phyloP scores from a whole-genome alignment of 371 early-diverging fungal species.

The Mortierella sp. region DNA sequence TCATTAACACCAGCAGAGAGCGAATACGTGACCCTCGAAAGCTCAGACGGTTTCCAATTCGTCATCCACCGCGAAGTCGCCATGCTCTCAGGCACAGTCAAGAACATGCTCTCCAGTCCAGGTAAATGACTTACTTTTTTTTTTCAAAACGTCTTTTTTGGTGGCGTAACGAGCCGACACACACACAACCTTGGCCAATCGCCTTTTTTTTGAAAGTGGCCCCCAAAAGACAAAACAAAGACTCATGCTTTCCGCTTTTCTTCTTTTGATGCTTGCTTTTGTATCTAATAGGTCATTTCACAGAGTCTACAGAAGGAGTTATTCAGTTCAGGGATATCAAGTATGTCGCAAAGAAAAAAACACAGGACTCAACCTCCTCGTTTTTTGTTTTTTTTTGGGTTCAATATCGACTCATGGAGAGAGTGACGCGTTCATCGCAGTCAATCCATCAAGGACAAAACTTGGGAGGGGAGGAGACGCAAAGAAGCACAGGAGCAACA shows the following conservation, averaged over 20 bases:
- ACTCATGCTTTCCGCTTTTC: neutral
- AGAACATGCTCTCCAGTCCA: conserved; percentile 91
- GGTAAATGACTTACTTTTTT: no score
- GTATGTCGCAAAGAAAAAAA: conserved; percentile 63
- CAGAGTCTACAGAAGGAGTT: conserved; percentile 90
- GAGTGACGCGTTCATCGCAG: conserved; percentile 1
- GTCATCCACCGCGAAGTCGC: conserved; percentile 91
- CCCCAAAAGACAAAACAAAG: no score
- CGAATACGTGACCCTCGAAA: conserved; percentile 84
- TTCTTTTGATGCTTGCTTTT: neutral
- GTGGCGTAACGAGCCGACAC: conserved; percentile 27
- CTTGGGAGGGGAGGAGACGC: no score
- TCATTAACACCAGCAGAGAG: conserved; percentile 28
- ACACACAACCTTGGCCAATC: neutral
- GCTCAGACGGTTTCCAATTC: conserved; percentile 93
- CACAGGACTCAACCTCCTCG: neutral
- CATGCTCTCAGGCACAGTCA: conserved; percentile 92
- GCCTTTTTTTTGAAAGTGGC: neutral
- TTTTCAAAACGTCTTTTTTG: no score
- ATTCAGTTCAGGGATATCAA: conserved; percentile 93
- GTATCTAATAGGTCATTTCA: conserved; percentile 80
- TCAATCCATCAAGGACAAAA: no score
- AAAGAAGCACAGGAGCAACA: neutral
- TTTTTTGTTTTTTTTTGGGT: neutral
- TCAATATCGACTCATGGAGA: neutral